phyloP scores from a whole-genome alignment of 768 basidiomycete genomes.

The Agrocybe chaxingu region DNA sequence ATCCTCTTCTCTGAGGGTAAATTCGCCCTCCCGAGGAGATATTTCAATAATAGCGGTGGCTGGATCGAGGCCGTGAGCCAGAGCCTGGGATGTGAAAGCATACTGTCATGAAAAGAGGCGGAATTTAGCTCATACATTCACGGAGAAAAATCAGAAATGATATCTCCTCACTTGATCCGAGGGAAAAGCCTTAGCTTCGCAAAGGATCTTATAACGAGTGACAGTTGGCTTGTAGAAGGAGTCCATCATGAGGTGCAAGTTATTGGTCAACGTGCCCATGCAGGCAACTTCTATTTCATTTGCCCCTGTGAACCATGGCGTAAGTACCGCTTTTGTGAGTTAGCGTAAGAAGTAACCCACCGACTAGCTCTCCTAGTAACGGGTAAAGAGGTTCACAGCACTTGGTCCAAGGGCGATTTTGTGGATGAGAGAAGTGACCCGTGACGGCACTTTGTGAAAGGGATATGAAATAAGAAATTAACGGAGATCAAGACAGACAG shows the following conservation, averaged over 20 bases:
- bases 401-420: slow-evolving; percentile 77
- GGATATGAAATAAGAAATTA: slow-evolving; percentile 12
- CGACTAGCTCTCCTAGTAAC: slow-evolving; percentile 77
- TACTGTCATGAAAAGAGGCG: slow-evolving; percentile 53
- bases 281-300: slow-evolving; percentile 88
- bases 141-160: slow-evolving; percentile 7
- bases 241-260: slow-evolving; percentile 93
- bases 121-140: slow-evolving; percentile 7
- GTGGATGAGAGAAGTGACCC: slow-evolving; percentile 90
- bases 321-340: slow-evolving; percentile 3
- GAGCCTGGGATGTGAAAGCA: slow-evolving; percentile 91
- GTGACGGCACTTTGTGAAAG: slow-evolving; percentile 62
- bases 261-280: slow-evolving; percentile 93
- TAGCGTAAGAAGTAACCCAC: slow-evolving; percentile 39
- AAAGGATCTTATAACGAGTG: slow-evolving; percentile 88
- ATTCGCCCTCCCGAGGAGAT: slow-evolving; percentile 79
- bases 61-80: slow-evolving; percentile 75
- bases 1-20: slow-evolving; percentile 82
- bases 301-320: slow-evolving; percentile 56
- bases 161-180: slow-evolving; percentile 80
- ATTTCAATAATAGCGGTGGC: slow-evolving; percentile 74
- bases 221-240: slow-evolving; percentile 90
- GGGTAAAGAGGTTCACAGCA: slow-evolving; percentile 72
- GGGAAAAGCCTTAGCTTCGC: slow-evolving; percentile 92
- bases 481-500: slow-evolving; percentile 11